Evolutionary conservation across 2,329 filamentous ascomycete species (phyloP).

Genomic region (Didymella keratinophila): DNA sequence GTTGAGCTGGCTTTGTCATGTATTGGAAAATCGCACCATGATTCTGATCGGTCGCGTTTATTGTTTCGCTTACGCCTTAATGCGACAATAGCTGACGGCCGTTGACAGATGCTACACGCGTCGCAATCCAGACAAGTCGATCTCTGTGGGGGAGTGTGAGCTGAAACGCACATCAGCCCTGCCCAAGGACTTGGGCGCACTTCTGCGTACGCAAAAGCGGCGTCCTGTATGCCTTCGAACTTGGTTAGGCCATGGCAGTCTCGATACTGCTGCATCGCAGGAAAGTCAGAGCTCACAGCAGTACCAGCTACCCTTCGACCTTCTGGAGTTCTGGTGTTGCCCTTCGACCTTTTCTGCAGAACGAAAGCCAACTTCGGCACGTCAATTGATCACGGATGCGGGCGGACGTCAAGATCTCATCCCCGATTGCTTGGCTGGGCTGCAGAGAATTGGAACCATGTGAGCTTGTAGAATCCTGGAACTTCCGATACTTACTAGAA

Average conservation of each 20-base stretch:
- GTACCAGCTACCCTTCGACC: too few species aligned
- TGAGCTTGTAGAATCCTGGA: background rate
- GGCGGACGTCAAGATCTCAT: background rate
- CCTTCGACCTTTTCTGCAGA: background rate
- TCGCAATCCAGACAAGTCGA: background rate
- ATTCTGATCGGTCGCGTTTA: conserved; percentile 1
- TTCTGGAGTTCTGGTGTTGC: too few species aligned
- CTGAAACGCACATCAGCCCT: background rate
- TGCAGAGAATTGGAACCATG: background rate
- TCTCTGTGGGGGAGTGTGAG: background rate
- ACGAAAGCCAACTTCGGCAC: background rate
- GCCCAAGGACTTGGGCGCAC: background rate
- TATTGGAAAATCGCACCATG: background rate
- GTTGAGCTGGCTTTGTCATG: conserved; percentile 2
- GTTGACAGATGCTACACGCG: conserved; percentile 11
- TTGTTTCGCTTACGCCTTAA: conserved; percentile 13
- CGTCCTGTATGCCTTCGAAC: too few species aligned
- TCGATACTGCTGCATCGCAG: too few species aligned
- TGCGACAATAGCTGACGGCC: conserved; percentile 10
- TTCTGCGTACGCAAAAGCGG: background rate
- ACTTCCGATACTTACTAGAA: background rate
- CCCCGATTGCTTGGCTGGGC: background rate
- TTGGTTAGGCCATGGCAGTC: background rate
- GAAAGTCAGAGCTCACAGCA: too few species aligned
- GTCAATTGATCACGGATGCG: background rate